Percentiles rank a stretch among this genome's conserved stretches.
Evolutionary conservation across 2,329 filamentous ascomycete genomes (phyloP).

Genomic region (Grosmannia huntii): DNA sequence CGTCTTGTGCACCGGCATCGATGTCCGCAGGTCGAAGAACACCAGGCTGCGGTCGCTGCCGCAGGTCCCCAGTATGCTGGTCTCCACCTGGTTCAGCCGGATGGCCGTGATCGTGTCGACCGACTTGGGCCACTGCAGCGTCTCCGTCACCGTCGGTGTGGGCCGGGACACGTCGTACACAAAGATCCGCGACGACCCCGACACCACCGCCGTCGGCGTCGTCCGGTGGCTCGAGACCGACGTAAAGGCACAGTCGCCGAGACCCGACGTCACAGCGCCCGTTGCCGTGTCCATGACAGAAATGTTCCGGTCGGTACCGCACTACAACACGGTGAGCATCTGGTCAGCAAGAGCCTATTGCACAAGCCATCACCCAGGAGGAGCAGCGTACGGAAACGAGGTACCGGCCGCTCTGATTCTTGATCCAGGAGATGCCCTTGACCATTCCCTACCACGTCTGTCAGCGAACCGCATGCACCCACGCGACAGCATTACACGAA

Average conservation of each 20-base stretch:
- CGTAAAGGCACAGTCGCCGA: conserved; percentile 73
- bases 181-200: conserved; percentile 11
- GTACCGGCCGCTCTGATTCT: conserved; percentile 38
- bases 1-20: conserved; percentile 67
- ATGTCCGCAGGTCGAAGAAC: conserved; percentile 84
- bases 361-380: conserved; percentile 18
- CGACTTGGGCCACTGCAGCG: conserved; percentile 30
- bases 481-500: not conserved
- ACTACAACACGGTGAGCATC: conserved; percentile 21
- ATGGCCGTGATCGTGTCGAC: conserved; percentile 76
- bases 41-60: conserved; percentile 78
- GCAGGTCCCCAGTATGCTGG: conserved; percentile 74
- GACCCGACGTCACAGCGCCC: conserved; percentile 70
- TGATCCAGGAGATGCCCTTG: conserved; percentile 82
- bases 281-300: conserved; percentile 89
- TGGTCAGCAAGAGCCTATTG: not conserved
- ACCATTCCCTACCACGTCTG: conserved; percentile 53
- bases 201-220: conserved; percentile 9
- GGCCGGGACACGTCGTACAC: conserved; percentile 10
- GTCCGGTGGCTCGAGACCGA: conserved; percentile 16
- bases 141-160: conserved; percentile 10
- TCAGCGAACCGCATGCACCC: not conserved
- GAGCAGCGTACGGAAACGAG: conserved; percentile 45
- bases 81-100: conserved; percentile 88
- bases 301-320: conserved; percentile 72